Evolutionary conservation across 805 yeast species (phyloP).

Genomic region (Candida khao-thaluensis): DNA sequence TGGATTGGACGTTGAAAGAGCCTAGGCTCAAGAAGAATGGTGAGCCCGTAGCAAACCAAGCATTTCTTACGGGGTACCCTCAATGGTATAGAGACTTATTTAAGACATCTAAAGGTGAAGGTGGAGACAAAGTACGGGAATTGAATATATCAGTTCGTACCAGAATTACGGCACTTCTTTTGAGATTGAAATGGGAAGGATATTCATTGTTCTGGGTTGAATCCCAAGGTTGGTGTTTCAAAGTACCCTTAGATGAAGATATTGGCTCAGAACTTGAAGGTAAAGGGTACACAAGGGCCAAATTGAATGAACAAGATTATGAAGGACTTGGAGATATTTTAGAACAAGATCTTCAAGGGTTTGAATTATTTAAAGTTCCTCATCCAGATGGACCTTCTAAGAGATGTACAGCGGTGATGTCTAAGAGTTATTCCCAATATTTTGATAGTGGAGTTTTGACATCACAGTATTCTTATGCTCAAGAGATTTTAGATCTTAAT

Average conservation of each 20-base stretch:
- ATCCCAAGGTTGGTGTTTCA: constrained; percentile 84
- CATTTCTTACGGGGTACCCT: constrained; percentile 84
- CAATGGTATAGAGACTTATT: constrained; percentile 79
- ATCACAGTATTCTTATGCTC: constrained; percentile 71
- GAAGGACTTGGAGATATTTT: constrained; percentile 9
- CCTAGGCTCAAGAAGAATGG: constrained; percentile 66
- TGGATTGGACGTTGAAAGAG: constrained; percentile 79
- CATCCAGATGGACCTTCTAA: constrained; percentile 80
- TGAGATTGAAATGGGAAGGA: constrained; percentile 82
- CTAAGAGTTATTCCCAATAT: constrained; percentile 68
- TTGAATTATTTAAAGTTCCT: constrained; percentile 67
- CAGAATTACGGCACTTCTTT: constrained; percentile 70
- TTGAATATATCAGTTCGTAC: constrained; percentile 69
- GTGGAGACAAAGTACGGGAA: constrained; percentile 35
- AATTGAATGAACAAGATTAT: constrained; percentile 28
- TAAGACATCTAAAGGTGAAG: constrained; percentile 24
- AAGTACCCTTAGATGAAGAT: constrained; percentile 46
- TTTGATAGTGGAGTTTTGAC: constrained; percentile 74
- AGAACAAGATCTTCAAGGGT: constrained; percentile 22
- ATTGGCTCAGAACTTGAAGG: constrained; percentile 26
- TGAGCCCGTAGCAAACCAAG: constrained; percentile 64
- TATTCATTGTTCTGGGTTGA: constrained; percentile 81
- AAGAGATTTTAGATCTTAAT: constrained; percentile 73
- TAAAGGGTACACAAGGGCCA: constrained; percentile 39
- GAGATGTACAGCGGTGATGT: constrained; percentile 72